Evolutionary conservation across 2,329 filamentous ascomycete genomes (phyloP), one percentile per base, ranked within the genome.

Genomic region (Moelleriella libera): DNA sequence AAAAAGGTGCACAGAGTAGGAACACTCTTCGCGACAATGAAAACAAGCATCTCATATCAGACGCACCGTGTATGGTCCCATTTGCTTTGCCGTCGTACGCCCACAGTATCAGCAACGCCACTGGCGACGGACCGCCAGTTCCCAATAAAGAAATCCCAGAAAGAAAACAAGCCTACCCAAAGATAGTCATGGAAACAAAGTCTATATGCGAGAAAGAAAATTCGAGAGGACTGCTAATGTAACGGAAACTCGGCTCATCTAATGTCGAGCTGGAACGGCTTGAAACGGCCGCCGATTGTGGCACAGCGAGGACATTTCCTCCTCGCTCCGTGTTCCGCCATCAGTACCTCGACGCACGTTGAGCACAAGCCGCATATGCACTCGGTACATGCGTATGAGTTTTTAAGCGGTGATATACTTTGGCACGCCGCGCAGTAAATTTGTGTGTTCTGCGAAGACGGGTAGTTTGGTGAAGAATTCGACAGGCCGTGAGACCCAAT

Each of bases 331-430:
- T 88, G 83, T 61, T 88, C 84, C 55, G 76, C 78, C 65, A 87
- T 81, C 48, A 90, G 71, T 34, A 86, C 79, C 57, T 88, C 83
- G 49, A 96, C 88, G 58, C 90, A 97, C 50, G 88, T 80, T 53
- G 83, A 80, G 64, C 92, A 97, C 45, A 97, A 76, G 12, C 89
- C 90, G 61, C 88, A 94, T 53, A 97, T 94, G 63, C 92, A 97
- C 64, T 96, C 89, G 1, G 89, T 95, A 63, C 90, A 97, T 28
- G 90, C 90, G 60, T 88, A 96, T 34, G 87, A 92, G 57, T 90
- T 85, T 58, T 81, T 83, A 30, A 97, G 69, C 9, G 82, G 69
- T 46, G 83, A 89, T 14, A 88, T 72, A 39, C 83, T 79, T 53
- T 86, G 81, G 60, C 90, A 97, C 44, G 84, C 85, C 21, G 89